A percentile compares a stretch with the other conserved stretches of the same genome.
These are phyloP conservation scores for Pleurotus pulmonarius DNA, from an alignment of 768 basidiomycete species.

Conservation along the genomic window DNA sequence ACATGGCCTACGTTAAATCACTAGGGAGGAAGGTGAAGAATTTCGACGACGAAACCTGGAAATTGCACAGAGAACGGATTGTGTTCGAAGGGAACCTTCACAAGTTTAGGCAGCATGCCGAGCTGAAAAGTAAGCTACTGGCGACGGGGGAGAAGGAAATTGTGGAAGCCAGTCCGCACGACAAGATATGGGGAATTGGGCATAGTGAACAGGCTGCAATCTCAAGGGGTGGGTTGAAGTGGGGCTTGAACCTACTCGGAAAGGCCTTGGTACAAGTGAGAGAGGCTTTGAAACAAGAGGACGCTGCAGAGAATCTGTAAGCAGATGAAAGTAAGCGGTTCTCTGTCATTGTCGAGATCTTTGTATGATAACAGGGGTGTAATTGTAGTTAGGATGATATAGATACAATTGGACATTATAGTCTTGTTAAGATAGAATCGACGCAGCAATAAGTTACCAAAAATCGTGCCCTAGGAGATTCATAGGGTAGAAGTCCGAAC, in stretches of 20 bases:
- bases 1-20: slow-evolving; percentile 44
- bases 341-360: too few relatives aligned
- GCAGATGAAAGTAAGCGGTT: neutral
- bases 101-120: slow-evolving; percentile 51
- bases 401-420: too few relatives aligned
- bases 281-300: slow-evolving; percentile 27
- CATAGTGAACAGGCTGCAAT: slow-evolving; percentile 47
- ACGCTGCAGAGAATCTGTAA: neutral
- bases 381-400: too few relatives aligned
- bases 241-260: slow-evolving; percentile 59
- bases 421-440: too few relatives aligned
- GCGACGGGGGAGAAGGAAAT: slow-evolving; percentile 43
- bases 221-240: slow-evolving; percentile 29
- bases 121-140: slow-evolving; percentile 35
- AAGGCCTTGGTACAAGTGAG: slow-evolving; percentile 41
- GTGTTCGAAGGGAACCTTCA: slow-evolving; percentile 50
- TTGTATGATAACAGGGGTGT: too few relatives aligned
- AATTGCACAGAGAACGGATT: slow-evolving; percentile 38
- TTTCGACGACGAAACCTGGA: slow-evolving; percentile 51
- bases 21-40: slow-evolving; percentile 47
- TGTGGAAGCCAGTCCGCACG: slow-evolving; percentile 57
- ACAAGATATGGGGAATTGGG: slow-evolving; percentile 65
- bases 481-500: neutral
- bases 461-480: too few relatives aligned
- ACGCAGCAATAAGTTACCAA: too few relatives aligned